Percentiles rank a stretch among this genome's conserved stretches.
phyloP scores from a whole-genome alignment of 805 yeast species.

The Metschnikowia chrysomelidarum region DNA sequence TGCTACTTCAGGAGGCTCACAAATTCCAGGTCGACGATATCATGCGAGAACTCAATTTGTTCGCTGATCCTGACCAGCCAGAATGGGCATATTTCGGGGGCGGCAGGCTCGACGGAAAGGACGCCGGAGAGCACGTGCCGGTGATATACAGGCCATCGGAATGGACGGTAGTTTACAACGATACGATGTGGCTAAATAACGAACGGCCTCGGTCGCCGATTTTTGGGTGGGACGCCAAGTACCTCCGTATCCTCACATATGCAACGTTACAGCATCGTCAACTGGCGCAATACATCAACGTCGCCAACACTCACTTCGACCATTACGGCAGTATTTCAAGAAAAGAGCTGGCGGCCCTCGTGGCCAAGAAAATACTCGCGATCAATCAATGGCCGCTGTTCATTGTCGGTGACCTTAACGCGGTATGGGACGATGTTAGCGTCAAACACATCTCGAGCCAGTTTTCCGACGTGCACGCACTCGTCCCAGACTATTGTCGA shows the following conservation, averaged over 20 bases:
- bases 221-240: conserved; percentile 23
- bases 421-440: conserved; percentile 23
- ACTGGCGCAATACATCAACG: conserved; percentile 16
- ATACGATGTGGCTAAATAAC: conserved; percentile 22
- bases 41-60: conserved; percentile 15
- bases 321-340: conserved; percentile 18
- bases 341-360: conserved; percentile 12
- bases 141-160: conserved; percentile 15
- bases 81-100: conserved; percentile 19
- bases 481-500: conserved; percentile 22
- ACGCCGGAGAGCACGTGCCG: conserved; percentile 21
- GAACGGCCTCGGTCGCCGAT: conserved; percentile 6
- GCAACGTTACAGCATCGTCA: conserved; percentile 17
- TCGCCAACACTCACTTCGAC: conserved; percentile 23
- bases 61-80: conserved; percentile 5
- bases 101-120: conserved; percentile 20
- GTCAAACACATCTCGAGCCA: conserved; percentile 14
- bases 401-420: conserved; percentile 31
- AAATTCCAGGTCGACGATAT: conserved; percentile 20
- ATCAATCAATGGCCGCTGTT: conserved; percentile 32
- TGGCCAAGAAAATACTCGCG: conserved; percentile 9
- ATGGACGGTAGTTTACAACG: conserved; percentile 18
- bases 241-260: conserved; percentile 18
- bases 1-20: conserved; percentile 20
- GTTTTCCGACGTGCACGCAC: conserved; percentile 21